phyloP scores from a whole-genome alignment of 768 basidiomycete genomes.

The Boletellus ananiceps region DNA sequence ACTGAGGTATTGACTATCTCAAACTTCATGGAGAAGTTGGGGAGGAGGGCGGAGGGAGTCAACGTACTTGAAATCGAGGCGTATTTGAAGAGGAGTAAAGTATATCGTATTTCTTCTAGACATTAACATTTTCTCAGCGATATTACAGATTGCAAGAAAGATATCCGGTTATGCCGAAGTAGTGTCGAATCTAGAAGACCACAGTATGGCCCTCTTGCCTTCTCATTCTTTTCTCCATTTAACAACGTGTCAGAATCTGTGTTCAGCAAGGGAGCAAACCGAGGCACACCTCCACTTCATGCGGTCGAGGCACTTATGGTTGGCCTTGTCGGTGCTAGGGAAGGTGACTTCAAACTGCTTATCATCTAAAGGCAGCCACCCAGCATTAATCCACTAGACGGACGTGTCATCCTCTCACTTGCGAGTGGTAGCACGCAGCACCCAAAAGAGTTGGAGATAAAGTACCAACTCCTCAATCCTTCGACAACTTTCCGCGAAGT shows the following conservation, averaged over 20 bases:
- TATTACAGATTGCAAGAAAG: slow-evolving; percentile 59
- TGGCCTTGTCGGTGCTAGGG: slow-evolving; percentile 71
- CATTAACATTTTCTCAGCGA: not conserved
- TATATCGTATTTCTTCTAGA: slow-evolving; percentile 39
- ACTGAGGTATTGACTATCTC: slow-evolving; percentile 66
- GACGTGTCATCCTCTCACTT: slow-evolving; percentile 62
- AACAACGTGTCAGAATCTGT: slow-evolving; percentile 6
- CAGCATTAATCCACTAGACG: slow-evolving; percentile 47
- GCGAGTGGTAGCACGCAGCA: slow-evolving; percentile 32
- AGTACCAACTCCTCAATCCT: slow-evolving; percentile 92
- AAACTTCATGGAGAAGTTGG: slow-evolving; percentile 60
- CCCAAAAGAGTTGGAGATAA: slow-evolving; percentile 56
- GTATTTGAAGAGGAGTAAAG: slow-evolving; percentile 84
- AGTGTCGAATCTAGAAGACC: slow-evolving; percentile 41
- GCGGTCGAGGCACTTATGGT: slow-evolving; percentile 74
- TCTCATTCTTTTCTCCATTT: not conserved
- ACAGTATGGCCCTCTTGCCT: slow-evolving; percentile 10
- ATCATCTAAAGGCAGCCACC: not conserved
- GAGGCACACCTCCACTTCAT: slow-evolving; percentile 71
- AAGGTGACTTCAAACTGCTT: slow-evolving; percentile 41
- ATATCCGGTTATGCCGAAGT: slow-evolving; percentile 83
- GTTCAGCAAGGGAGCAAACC: slow-evolving; percentile 15
- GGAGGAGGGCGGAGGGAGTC: slow-evolving; percentile 64
- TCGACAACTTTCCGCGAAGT: slow-evolving; percentile 83
- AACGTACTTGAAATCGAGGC: slow-evolving; percentile 79